Evolutionary conservation across 495 filamentous ascomycete species (phyloP).

Genomic region (Hyaloscypha hepaticicola): DNA sequence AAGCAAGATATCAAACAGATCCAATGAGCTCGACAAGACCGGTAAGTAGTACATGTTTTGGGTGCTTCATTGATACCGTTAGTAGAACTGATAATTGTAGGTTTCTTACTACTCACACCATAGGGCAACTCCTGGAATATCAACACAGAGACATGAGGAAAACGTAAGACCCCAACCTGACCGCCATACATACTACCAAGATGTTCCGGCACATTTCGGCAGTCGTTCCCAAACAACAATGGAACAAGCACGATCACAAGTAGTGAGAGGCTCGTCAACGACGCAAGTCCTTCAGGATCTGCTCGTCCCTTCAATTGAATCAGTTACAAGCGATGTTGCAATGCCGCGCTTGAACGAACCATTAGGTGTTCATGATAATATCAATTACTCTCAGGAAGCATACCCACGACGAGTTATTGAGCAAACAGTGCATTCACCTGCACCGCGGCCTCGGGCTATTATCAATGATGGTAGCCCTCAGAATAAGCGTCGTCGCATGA

Average conservation of each 20-base stretch:
- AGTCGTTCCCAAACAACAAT: constrained; percentile 13
- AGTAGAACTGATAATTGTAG: constrained; percentile 24
- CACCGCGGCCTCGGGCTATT: constrained; percentile 22
- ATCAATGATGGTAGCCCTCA: constrained; percentile 31
- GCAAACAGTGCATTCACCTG: constrained; percentile 15
- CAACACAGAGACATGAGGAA: constrained; percentile 26
- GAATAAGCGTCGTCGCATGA: constrained; percentile 30
- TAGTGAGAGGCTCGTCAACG: constrained; percentile 30
- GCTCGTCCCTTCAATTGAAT: constrained; percentile 43
- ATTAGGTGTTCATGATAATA: constrained; percentile 5
- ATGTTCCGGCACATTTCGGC: constrained; percentile 12
- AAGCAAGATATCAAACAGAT: neutral
- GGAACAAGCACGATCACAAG: constrained; percentile 27
- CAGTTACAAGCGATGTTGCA: constrained; percentile 32
- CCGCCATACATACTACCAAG: constrained; percentile 19
- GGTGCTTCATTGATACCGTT: neutral
- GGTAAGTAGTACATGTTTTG: constrained; percentile 19
- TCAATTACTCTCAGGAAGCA: constrained; percentile 19
- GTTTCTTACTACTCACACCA: constrained; percentile 20
- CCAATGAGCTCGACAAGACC: neutral
- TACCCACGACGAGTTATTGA: constrained; percentile 25
- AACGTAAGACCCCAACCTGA: constrained; percentile 26
- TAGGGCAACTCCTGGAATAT: constrained; percentile 1
- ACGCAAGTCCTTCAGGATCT: constrained; percentile 39
- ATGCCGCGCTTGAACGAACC: constrained; percentile 16